phyloP scores from a whole-genome alignment of 208 protist species.

The Wallacemonas sp. region DNA sequence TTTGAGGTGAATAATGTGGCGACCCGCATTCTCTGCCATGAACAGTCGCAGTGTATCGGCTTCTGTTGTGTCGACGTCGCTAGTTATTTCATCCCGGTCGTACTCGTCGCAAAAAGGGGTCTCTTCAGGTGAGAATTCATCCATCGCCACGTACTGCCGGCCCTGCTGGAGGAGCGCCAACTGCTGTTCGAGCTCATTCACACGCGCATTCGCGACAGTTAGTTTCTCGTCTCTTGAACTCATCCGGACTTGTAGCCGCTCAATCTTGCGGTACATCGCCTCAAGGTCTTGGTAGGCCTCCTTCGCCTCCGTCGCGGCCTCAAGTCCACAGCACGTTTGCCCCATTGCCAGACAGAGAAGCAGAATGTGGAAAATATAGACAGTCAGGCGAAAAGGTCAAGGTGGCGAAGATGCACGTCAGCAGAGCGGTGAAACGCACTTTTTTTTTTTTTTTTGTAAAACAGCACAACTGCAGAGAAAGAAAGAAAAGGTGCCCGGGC shows the following conservation, averaged over 20 bases:
- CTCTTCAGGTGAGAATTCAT: neutral
- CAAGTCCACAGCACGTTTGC: neutral
- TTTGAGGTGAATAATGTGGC: neutral
- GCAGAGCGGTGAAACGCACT: too few species aligned
- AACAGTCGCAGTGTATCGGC: neutral
- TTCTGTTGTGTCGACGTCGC: neutral
- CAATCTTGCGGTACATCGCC: conserved; percentile 6
- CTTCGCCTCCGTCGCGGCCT: conserved; percentile 1
- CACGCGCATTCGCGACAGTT: neutral
- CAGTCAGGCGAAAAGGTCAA: too few species aligned
- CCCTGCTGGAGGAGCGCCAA: neutral
- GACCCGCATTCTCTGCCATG: neutral
- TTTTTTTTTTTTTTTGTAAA: too few species aligned
- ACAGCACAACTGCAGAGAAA: too few species aligned
- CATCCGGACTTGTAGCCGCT: conserved; percentile 1
- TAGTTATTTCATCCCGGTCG: conserved; percentile 7
- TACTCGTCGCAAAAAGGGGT: neutral
- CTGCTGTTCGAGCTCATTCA: neutral
- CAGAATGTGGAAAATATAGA: neutral
- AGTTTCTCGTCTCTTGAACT: conserved; percentile 2
- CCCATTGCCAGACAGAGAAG: neutral
- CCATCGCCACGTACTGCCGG: conserved; percentile 1
- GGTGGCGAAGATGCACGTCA: too few species aligned
- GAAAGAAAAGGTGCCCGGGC: too few species aligned
- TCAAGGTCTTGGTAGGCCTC: conserved; percentile 7